Evolutionary conservation across 1,284 basidiomycete species (phyloP), one percentile per base, ranked within the genome.

Genomic region (Ceratobasidium theobromae): DNA sequence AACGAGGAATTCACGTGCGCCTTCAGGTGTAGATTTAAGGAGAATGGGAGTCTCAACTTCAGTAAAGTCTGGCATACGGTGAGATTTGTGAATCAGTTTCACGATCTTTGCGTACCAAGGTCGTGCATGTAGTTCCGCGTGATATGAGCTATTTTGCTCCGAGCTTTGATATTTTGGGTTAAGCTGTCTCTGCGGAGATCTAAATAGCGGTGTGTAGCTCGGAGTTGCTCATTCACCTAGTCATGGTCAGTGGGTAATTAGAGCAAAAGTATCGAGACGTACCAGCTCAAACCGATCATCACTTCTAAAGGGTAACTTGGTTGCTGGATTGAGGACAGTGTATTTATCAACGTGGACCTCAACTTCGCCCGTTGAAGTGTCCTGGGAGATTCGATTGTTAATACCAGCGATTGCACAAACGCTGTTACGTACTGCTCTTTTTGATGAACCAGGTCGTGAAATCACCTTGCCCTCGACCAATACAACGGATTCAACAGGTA

Each of bases 31-130:
- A 1, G 93, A 96, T 73, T 91, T 88, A 40, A 98, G 84, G n/a
- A 98, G 81, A 65, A 95, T 82, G 14, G 95, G 95, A 0, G 95
- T 98, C 76, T 98, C 95, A 40, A 98, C 89, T 75, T 98, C 95
- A 49, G 86, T 81, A 75, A 98, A 98, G 70, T 82, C 91, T 92
- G 33, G 35, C 21, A 48, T n/a, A n/a, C n/a, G n/a, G n/a, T n/a
- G 12, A 57, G 33, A 67, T 53, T 67, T 60, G 67, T 65, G 64
- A 53, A 64, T 35, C 72, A n/a, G 11, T 23, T 65, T 54, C 55
- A 55, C 53, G 41, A 53, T 40, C 43, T 27, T 16, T 18, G 74
- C 79, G 64, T 72, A 87, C 93, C 89, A 74, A 86, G 78, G 58
- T 88, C 81, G 74, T 94, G 84, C 33, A 98, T 83, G 58, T 85